Conservation (phyloP, 352 stramenopile genomes). For the Globisporangium uncinulatum region DNA sequence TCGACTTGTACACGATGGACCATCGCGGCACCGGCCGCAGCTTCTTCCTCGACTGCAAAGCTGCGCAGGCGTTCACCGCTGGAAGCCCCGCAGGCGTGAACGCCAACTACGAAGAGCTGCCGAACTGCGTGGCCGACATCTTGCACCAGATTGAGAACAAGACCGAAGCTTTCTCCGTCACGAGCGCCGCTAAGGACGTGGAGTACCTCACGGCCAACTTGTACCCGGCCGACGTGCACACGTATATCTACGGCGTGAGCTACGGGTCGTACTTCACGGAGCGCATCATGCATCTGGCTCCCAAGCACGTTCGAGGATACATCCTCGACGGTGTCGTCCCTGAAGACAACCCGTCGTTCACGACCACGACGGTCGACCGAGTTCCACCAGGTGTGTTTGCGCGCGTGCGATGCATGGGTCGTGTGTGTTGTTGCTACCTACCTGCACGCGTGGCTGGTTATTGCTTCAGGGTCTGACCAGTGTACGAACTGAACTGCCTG, state of each 20-base stretch:
- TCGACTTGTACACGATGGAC: conserved; percentile 20
- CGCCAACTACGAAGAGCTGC: conserved; percentile 2
- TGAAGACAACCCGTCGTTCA: conserved; percentile 9
- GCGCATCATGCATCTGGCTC: conserved; percentile 21
- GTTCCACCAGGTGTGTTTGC: no score
- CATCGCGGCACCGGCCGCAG: conserved; percentile 16
- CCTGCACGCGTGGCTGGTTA: no score
- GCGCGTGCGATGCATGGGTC: no score
- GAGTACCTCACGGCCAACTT: conserved; percentile 6
- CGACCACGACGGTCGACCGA: conserved; percentile 2
- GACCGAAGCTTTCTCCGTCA: conserved; percentile 57
- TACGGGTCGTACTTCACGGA: conserved; percentile 19
- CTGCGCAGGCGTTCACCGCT: conserved; percentile 6
- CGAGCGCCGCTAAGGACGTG: conserved; percentile 17
- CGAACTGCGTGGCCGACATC: conserved; percentile 9
- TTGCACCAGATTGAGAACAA: conserved; percentile 65
- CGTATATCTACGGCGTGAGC: conserved; percentile 22
- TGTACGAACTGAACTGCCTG: no score
- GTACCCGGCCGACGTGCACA: conserved; percentile 2
- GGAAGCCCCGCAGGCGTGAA: conserved; percentile 1
- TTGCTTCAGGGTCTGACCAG: neutral
- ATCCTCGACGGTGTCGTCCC: conserved; percentile 17
- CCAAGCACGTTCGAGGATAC: conserved; percentile 19
- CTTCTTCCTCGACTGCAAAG: conserved; percentile 12
- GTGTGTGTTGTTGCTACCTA: no score